phyloP scores from a whole-genome alignment of 2,329 filamentous ascomycete genomes.

The Thermothelomyces thermophilus region DNA sequence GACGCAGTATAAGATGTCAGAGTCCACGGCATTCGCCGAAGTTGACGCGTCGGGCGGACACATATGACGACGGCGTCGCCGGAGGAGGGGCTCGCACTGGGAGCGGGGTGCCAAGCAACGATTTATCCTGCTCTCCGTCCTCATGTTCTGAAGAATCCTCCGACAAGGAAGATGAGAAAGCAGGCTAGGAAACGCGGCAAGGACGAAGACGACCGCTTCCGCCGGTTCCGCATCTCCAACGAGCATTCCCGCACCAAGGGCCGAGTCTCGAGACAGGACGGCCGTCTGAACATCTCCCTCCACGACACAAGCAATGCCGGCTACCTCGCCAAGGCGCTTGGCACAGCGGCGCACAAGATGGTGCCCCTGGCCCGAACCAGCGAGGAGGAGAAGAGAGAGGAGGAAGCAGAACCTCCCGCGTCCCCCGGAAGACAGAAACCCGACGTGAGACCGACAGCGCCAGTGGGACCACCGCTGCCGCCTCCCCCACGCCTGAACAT shows the following conservation, averaged over 20 bases:
- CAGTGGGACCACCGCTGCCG: not conserved
- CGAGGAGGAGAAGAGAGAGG: not conserved
- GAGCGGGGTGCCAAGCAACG: constrained; percentile 9
- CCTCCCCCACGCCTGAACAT: constrained; percentile 52
- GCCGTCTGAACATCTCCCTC: constrained; percentile 64
- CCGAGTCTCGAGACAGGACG: constrained; percentile 60
- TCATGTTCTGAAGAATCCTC: constrained; percentile 13
- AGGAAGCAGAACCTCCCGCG: not conserved
- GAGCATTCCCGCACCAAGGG: constrained; percentile 59
- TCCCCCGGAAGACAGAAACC: too few relatives aligned
- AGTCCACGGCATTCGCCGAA: too few relatives aligned
- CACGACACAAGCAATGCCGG: constrained; percentile 63
- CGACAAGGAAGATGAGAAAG: not conserved
- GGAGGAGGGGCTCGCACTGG: not conserved
- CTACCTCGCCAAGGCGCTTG: constrained; percentile 67
- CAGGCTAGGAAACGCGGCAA: constrained; percentile 1
- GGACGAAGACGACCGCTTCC: constrained; percentile 33
- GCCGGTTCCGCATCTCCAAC: constrained; percentile 55
- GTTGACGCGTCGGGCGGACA: constrained; percentile 25
- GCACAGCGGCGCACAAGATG: constrained; percentile 54
- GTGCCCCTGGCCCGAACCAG: constrained; percentile 30
- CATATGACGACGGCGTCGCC: constrained; percentile 19
- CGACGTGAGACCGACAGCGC: too few relatives aligned
- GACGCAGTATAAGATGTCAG: too few relatives aligned
- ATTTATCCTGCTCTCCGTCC: constrained; percentile 23